Base-by-base conservation (phyloP, 2,329 filamentous ascomycete genomes). In the Fusarium decemcellulare region DNA sequence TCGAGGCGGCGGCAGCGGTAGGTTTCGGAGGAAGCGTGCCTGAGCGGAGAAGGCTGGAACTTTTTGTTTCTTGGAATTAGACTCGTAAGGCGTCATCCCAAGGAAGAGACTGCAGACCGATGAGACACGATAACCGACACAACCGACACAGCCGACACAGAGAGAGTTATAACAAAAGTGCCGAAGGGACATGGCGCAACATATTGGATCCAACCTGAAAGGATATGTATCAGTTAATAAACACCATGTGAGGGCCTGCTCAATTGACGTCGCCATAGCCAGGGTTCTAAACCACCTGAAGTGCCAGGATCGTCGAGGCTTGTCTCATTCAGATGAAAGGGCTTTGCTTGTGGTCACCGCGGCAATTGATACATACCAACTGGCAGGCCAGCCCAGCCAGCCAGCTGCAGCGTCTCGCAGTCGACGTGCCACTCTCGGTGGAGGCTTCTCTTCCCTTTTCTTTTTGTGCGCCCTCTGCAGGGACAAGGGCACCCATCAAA, bases 401-500 rank as follows among this genome's bases (percentile, higher is more conserved):
- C 40, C 60, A 44, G 30, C 39, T 47, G 44, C 32, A 61, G 46
- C 40, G 43, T 27, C 16, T 18, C 51, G 46, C 46, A 34, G 34
- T 52, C 61, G 32, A 50, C 61, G 47, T 59, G 50, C 46, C 63
- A 65, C 59, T 58, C 30, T 44, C 23, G 59, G 39, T 51, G 50
- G 54, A 53, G 42, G 42, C 40, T 53, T 23, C 44, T 23, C 23
- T 23, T 23, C 23, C 23, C 23, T 23, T 23, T 23, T 23, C 46
- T 57, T 42, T 57, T 65, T 52, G 55, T 50, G 18, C 34, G 39
- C 44, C 42, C 27, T 56, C 66, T 64, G 64, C 64, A 71, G 64
- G 71, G 69, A 60, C 67, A 72, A 59, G 63, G 71, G 60, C 30
- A 44, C 27, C 16, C 32, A 60, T 63, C 65, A 62, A 61, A 63